These are phyloP conservation scores for Gloeopeniophorella convolvens DNA, from an alignment of 768 basidiomycete genomes.

Conservation along the genomic window DNA sequence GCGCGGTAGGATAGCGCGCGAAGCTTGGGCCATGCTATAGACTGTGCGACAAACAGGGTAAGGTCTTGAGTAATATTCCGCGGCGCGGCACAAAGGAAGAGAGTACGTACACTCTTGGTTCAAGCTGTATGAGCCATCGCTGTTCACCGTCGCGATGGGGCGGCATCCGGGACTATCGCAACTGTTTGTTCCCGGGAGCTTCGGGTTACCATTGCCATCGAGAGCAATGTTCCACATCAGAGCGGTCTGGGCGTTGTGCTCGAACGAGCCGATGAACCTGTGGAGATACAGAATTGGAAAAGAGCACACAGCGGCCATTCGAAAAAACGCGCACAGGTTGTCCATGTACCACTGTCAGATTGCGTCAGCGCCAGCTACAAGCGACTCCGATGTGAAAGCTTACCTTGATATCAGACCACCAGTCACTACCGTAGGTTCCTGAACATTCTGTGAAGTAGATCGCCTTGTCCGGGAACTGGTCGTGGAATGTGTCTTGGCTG, in stretches of 20 bases:
- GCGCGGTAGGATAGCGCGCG: slow-evolving; percentile 65
- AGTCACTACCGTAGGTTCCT: slow-evolving; percentile 59
- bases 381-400: slow-evolving; percentile 13
- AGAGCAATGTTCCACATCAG: slow-evolving; percentile 76
- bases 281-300: slow-evolving; percentile 2
- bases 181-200: slow-evolving; percentile 55
- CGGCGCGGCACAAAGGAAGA: background rate
- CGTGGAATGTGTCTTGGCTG: slow-evolving; percentile 51
- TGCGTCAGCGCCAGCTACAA: background rate
- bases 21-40: slow-evolving; percentile 69
- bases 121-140: slow-evolving; percentile 50
- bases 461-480: slow-evolving; percentile 51
- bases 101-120: slow-evolving; percentile 64
- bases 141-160: slow-evolving; percentile 60
- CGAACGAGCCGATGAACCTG: slow-evolving; percentile 38
- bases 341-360: slow-evolving; percentile 59
- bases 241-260: slow-evolving; percentile 38
- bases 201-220: slow-evolving; percentile 55
- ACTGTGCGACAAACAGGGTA: too few species aligned
- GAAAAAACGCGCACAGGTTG: slow-evolving; percentile 43
- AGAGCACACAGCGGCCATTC: slow-evolving; percentile 19
- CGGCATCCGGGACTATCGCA: slow-evolving; percentile 60
- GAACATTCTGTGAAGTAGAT: slow-evolving; percentile 56
- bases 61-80: background rate
- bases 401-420: slow-evolving; percentile 79